These are phyloP conservation scores for Actinomucor elegans DNA, from an alignment of 371 early-diverging fungal species.

Conservation along the genomic window DNA sequence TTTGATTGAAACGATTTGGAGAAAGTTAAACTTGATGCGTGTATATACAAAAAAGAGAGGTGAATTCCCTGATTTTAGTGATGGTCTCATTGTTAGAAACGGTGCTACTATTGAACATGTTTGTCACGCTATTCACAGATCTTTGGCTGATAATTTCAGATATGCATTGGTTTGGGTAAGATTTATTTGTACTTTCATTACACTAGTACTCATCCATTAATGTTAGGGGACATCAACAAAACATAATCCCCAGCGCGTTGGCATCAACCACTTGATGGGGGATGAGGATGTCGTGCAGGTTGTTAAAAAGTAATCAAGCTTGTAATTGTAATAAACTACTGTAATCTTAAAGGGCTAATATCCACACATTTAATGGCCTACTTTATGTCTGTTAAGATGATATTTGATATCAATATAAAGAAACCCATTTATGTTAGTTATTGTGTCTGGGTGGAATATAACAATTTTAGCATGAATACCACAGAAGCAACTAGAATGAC, in stretches of 20 bases:
- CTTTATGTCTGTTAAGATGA: too few relatives aligned
- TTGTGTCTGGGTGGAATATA: too few relatives aligned
- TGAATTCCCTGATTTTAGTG: conserved; percentile 94
- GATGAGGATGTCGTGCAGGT: conserved; percentile 99
- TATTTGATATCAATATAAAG: too few relatives aligned
- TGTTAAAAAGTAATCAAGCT: conserved; percentile 68
- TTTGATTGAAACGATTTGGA: conserved; percentile 90
- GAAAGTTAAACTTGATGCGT: conserved; percentile 82
- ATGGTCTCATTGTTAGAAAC: conserved; percentile 89
- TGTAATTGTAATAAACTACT: too few relatives aligned
- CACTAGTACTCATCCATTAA: too few relatives aligned
- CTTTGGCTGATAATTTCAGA: conserved; percentile 88
- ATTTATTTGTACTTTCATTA: background rate
- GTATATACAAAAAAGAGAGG: conserved; percentile 99
- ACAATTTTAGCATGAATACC: too few relatives aligned
- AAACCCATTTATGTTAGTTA: too few relatives aligned
- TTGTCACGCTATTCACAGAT: conserved; percentile 95
- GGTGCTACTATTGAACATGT: conserved; percentile 95
- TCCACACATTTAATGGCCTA: too few relatives aligned
- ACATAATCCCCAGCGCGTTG: conserved; percentile 96
- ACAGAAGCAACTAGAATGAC: too few relatives aligned
- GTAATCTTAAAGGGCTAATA: too few relatives aligned
- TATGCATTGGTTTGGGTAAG: conserved; percentile 90
- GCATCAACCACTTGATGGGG: conserved; percentile 88
- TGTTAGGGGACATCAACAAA: conserved; percentile 85